Evolutionary conservation across 73 alveolate species (phyloP), one percentile per base, ranked within the genome.

Genomic region (Symbiodinium natans): DNA sequence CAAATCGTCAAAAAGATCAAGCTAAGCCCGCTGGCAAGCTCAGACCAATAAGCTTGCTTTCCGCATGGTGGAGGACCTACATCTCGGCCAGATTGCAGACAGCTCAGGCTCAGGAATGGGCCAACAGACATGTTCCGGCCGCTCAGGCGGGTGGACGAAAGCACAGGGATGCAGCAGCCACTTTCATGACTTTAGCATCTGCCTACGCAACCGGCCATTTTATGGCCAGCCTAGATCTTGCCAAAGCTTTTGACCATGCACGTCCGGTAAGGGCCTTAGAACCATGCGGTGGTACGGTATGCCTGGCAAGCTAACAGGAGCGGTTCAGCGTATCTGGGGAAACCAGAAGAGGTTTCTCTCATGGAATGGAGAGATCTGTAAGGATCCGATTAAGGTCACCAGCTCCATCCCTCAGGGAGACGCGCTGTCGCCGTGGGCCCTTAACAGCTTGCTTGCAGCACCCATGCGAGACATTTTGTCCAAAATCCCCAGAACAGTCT

Each of bases 371-470:
- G 80, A 42, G 48, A 80, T 84, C 21, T 0, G 29, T 34, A 41
- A 48, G 2, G 36, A 84, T 8, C 41, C 19, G 33, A 41, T 17
- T 9, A 9, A 21, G 3, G 93, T 86, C 41, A 6, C n/a, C 19
- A 36, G 33, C 27, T 86, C 93, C 3, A 33, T 52, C 38, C 93
- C 59, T 9, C 93, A 86, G 56, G 93, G 93, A 25, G 93, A 86
- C 39, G 93, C 52, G 27, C 73, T 86, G 40, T 52, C 83, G 38
- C 82, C 93, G 1, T 38, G 93, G 39, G 82, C 27, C 40, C 40
- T 48, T 56, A 86, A 86, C 56, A 23, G 33, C 34, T 33, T 86
- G 36, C 27, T 86, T 0, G 17, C 25, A 13, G 83, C 83, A 27
- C 73, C 93, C 25, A 59, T 52, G 31, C 23, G 39, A 33, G 59